Evolutionary conservation across 805 yeast genomes (phyloP), one percentile per base, ranked within the genome.

Genomic region (Tetrapisispora phaffii): DNA sequence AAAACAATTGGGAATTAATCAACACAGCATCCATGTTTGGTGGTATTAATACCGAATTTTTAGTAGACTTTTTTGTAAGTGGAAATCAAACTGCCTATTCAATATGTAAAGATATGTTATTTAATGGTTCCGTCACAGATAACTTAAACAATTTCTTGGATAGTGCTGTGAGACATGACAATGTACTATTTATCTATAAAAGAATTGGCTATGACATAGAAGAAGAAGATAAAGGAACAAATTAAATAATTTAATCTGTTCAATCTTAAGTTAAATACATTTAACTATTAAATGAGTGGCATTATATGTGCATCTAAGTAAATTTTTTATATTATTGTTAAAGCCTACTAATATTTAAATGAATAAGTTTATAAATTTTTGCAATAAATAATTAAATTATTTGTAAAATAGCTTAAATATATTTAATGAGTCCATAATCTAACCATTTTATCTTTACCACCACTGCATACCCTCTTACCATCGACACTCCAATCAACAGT

Each of bases 401-500:
- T 19, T 16, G 8, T 19, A 7, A 34, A 10, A 34, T 34, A 34
- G 5, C 15, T 34, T 34, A 34, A 20, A 17, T 19, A 9, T 36
- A 7, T 13, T 20, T 37, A 82, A 59, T 81, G 86, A n/a, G 93
- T 78, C 98, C 98, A 93, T 47, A 93, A 69, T 57, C 97, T 75
- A 21, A 93, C 88, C 74, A 83, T 83, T 64, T 89, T 93, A 63
- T 93, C 98, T 60, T 88, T 89, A 43, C 98, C 97, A 19, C 97
- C 98, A 62, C 96, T 85, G n/a, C 90, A 95, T 12, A 93, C 97
- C 53, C 82, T 74, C 52, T 76, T 77, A 39, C 98, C 98, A 62
- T 93, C 98, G 45, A 83, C 79, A 69, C 96, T 85, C 98, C 98
- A 93, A 58, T 93, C 98, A 4, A 93, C 96, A 0, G 97, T 94